Evolutionary conservation across 192 early-diverging fungal genomes (phyloP).

Genomic region (Coemansia brasiliensis): DNA sequence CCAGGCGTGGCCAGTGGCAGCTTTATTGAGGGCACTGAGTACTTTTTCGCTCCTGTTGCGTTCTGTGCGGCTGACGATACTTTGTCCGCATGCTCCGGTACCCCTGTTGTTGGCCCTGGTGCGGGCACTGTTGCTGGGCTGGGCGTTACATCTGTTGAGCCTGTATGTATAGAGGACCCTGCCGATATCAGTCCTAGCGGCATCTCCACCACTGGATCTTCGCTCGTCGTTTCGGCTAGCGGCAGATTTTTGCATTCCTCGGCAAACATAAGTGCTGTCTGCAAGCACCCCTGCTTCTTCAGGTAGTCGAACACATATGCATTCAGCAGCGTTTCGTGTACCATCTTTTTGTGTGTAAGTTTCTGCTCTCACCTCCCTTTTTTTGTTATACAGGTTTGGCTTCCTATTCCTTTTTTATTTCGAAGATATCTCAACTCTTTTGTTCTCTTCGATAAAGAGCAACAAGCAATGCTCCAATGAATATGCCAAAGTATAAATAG

Average conservation of each 20-base stretch:
- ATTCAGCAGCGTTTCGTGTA: constrained; percentile 36
- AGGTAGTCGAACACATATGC: constrained; percentile 50
- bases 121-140: constrained; percentile 3
- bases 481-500: too few species aligned
- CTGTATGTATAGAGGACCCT: not conserved
- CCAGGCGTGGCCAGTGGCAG: constrained; percentile 24
- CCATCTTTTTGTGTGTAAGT: constrained; percentile 8
- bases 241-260: constrained; percentile 42
- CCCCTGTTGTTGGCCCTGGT: not conserved
- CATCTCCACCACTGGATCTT: constrained; percentile 22
- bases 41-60: not conserved
- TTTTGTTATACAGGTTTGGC: not conserved
- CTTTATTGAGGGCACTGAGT: constrained; percentile 17
- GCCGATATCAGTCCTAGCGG: constrained; percentile 2
- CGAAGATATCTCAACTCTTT: too few species aligned
- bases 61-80: too few species aligned
- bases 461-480: too few species aligned
- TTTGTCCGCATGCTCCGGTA: not conserved
- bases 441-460: too few species aligned
- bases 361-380: not conserved
- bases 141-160: not conserved
- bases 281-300: constrained; percentile 31
- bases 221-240: constrained; percentile 12
- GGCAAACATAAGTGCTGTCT: constrained; percentile 31
- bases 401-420: not conserved